Conservation (phyloP, 148 eudicot species). For the Vaccinium corymbosum region DNA sequence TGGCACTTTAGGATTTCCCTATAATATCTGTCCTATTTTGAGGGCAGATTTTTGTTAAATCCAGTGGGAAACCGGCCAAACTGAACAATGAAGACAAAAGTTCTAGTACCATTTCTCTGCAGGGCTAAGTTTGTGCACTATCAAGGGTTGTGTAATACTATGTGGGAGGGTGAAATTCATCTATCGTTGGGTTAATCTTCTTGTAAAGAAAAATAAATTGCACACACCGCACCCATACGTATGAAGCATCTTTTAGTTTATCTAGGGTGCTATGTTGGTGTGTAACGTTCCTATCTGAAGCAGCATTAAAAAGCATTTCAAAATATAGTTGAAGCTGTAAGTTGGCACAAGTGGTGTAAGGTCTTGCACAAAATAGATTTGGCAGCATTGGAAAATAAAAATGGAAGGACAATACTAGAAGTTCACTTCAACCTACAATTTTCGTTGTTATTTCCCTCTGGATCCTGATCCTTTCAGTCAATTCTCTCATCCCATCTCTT, state of each 20-base stretch:
- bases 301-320: neutral
- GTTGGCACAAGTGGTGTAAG: slow-evolving; percentile 7
- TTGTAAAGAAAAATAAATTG: neutral
- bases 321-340: neutral
- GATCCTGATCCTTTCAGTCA: neutral
- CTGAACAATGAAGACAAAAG: neutral
- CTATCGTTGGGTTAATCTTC: neutral
- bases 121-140: neutral
- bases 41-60: neutral
- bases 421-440: neutral
- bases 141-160: slow-evolving; percentile 6
- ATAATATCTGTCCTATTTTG: neutral
- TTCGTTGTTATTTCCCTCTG: neutral
- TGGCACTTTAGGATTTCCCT: neutral
- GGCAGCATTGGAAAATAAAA: neutral
- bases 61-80: neutral
- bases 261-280: neutral
- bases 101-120: neutral
- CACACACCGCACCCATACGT: neutral
- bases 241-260: neutral
- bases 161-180: neutral
- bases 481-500: neutral
- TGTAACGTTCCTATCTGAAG: neutral
- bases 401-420: neutral
- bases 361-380: neutral